Evolutionary conservation across 1,284 basidiomycete species (phyloP), one percentile per base, ranked within the genome.

Genomic region (Ganoderma lingzhi): DNA sequence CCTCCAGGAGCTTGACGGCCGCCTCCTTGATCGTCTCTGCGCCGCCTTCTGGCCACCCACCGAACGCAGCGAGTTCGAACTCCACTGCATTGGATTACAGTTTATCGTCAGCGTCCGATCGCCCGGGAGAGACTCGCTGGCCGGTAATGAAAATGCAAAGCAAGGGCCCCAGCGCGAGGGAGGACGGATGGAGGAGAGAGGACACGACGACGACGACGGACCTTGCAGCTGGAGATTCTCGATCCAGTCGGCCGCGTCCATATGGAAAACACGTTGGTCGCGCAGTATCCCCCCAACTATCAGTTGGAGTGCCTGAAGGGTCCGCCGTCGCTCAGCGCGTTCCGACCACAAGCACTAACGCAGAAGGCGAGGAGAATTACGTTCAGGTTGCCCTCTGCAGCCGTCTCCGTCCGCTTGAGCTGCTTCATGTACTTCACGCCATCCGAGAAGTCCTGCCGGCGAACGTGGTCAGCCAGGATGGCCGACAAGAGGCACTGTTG

Each of bases 181-280:
- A 35, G 35, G 35, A 9, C 5, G 39, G 9, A 41, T 41, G 37
- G 15, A 12, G 59, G 39, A 23, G 17, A 19, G 15, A 63, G 62
- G 48, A n/a, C 62, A 55, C 32, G 35, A 35, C 35, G 35, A 35
- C 23, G 35, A 35, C 35, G 35, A 39, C 62, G 62, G 30, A 82
- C 82, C 75, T 78, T 84, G 83, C 23, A 77, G 65, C 65, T 82
- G 79, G 63, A 80, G 79, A 62, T 74, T 76, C 12, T 76, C 68
- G 17, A 77, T 45, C 71, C 74, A 80, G 12, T 77, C 71, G 4
- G 42, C 17, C 14, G 62, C 62, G 53, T 73, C 71, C 41, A 81
- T 77, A 55, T 81, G 79, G 59, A 82, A 81, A 0, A 80, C 78
- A 17, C 82, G 78, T 28, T 71, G 59, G 63, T 84, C 82, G 28